Conservation (phyloP, 768 basidiomycete species). For the Panellus pusillus region DNA sequence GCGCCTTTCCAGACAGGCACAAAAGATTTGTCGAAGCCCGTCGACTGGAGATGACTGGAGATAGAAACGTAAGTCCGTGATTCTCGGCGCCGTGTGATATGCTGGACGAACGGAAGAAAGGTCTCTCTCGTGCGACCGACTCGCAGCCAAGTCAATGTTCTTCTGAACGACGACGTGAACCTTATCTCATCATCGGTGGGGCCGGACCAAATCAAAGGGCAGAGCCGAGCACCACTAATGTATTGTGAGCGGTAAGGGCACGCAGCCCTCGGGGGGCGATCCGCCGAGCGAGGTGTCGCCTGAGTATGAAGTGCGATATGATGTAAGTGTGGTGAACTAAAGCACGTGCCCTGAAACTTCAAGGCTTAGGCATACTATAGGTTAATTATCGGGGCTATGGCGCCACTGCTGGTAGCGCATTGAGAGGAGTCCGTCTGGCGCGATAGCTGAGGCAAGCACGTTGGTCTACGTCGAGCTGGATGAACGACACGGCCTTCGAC, state of each 20-base stretch:
- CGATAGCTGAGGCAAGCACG: slow-evolving; percentile 15
- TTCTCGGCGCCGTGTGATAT: not conserved
- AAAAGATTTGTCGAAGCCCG: too few species aligned
- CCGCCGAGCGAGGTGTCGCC: not conserved
- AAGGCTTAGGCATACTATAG: slow-evolving; percentile 17
- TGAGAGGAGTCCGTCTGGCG: slow-evolving; percentile 17
- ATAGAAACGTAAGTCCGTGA: too few species aligned
- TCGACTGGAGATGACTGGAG: too few species aligned
- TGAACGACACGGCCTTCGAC: slow-evolving; percentile 5
- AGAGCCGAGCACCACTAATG: slow-evolving; percentile 17
- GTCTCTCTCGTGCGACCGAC: slow-evolving; percentile 8
- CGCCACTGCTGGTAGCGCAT: slow-evolving; percentile 15
- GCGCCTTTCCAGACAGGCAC: too few species aligned
- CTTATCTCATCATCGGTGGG: slow-evolving; percentile 15
- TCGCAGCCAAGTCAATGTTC: slow-evolving; percentile 8
- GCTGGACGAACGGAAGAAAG: slow-evolving; percentile 16
- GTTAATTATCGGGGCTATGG: slow-evolving; percentile 1
- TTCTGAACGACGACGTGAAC: too few species aligned
- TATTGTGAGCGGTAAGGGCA: too few species aligned
- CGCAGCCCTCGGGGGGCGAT: slow-evolving; percentile 14
- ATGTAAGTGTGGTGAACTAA: not conserved
- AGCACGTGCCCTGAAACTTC: slow-evolving; percentile 2
- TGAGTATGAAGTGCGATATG: not conserved
- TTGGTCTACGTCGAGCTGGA: not conserved
- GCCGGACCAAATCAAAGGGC: slow-evolving; percentile 15